These are phyloP conservation scores for Candida wancherniae DNA, from an alignment of 805 yeast genomes.

Conservation along the genomic window DNA sequence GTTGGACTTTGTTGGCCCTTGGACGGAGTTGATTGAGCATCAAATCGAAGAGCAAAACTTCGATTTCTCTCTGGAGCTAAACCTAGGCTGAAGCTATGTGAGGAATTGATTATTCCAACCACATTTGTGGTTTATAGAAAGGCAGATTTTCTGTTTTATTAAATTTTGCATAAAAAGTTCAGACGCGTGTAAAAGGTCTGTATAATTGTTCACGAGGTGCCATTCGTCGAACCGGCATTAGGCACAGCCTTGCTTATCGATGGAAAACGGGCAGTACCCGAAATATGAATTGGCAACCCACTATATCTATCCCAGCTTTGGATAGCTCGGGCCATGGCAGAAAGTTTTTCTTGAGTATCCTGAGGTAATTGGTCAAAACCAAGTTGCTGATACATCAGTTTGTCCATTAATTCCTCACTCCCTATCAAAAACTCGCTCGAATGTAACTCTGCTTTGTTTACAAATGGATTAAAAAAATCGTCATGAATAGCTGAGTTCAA, in stretches of 20 bases:
- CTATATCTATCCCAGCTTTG: slow-evolving; percentile 25
- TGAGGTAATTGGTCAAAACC: slow-evolving; percentile 8
- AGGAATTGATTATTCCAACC: too few relatives aligned
- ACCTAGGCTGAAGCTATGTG: slow-evolving; percentile 4
- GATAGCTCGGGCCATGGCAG: slow-evolving; percentile 20
- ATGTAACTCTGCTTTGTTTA: slow-evolving; percentile 4
- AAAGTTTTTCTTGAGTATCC: slow-evolving; percentile 14
- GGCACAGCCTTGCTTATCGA: neutral
- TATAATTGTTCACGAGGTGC: neutral
- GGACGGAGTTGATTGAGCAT: slow-evolving; percentile 76
- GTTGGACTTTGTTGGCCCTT: slow-evolving; percentile 56
- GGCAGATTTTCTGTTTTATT: too few relatives aligned
- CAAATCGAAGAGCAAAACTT: slow-evolving; percentile 37
- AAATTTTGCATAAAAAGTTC: neutral
- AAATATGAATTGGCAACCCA: slow-evolving; percentile 18
- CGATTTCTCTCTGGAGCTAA: slow-evolving; percentile 7
- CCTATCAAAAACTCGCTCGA: too few relatives aligned
- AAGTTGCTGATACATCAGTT: slow-evolving; percentile 8
- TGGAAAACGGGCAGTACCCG: slow-evolving; percentile 12
- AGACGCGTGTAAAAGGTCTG: too few relatives aligned
- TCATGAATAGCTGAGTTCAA: slow-evolving; percentile 1
- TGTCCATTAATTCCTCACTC: neutral
- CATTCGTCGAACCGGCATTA: neutral
- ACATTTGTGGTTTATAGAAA: too few relatives aligned
- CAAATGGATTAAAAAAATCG: slow-evolving; percentile 14